Evolutionary conservation across 345 rosid species (phyloP), one percentile per base, ranked within the genome.

Genomic region (Arabis hirsuta): DNA sequence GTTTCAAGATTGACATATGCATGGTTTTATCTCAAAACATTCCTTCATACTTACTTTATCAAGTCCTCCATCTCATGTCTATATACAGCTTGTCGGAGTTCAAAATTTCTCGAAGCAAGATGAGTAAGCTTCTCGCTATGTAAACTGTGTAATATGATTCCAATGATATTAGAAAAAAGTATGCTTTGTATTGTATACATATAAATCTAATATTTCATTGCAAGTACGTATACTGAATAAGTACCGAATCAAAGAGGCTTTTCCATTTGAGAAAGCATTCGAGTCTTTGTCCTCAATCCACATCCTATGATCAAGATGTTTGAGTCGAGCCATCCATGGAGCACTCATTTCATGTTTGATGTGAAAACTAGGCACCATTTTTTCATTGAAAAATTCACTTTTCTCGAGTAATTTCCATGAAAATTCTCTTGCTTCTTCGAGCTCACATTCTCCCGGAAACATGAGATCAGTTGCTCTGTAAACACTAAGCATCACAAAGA

Each of bases 261-360:
- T 88, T 46, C 86, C 95, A 73, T 73, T 61, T 84, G 82, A 83
- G 13, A 83, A 48, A 69, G 73, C 74, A 65, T 71, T 70, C 44
- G 50, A 76, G 31, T 82, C 69, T 8, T 62, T 78, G 22, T 84
- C 83, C 78, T 88, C 89, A 29, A 88, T 81, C 88, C 88, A 84
- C 69, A 44, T 76, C 60, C 95, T 81, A 59, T 86, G 82, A 31
- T 88, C 88, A 45, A 86, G 72, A 58, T 85, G 89, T 22, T 83
- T 90, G 64, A 80, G 51, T 71, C 87, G 83, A 34, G 89, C 83
- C 16, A 79, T 60, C 91, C 91, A 86, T 19, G 87, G 88, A 62
- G 74, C 61, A 22, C 63, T 45, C 60, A 83, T n/a, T 56, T 86
- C 90, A 6, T 83, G 66, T 73, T 74, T 73, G 16, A 82, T 79